Evolutionary conservation across 768 basidiomycete species (phyloP).

Genomic region (Naganishia vishniacii): DNA sequence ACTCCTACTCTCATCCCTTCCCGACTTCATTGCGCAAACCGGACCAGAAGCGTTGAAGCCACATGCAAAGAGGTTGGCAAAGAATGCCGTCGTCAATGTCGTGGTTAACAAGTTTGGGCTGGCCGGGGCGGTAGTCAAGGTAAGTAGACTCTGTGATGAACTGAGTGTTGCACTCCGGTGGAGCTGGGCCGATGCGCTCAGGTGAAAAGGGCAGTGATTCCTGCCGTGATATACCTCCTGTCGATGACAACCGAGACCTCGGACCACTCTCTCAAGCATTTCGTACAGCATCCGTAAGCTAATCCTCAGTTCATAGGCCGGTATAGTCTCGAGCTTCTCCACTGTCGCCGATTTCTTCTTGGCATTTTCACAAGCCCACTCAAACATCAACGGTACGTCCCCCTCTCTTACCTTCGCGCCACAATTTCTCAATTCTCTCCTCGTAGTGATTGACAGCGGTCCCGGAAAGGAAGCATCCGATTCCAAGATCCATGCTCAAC

Average conservation of each 20-base stretch:
- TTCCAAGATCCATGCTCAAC: slow-evolving; percentile 38
- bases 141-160: neutral
- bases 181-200: no score
- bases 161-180: neutral
- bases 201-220: no score
- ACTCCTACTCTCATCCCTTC: slow-evolving; percentile 33
- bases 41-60: slow-evolving; percentile 23
- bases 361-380: slow-evolving; percentile 37
- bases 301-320: slow-evolving; percentile 29
- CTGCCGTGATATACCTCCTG: no score
- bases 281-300: no score
- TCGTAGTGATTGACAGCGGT: slow-evolving; percentile 40
- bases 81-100: slow-evolving; percentile 36
- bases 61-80: slow-evolving; percentile 8
- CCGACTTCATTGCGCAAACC: slow-evolving; percentile 25
- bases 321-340: slow-evolving; percentile 28
- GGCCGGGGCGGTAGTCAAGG: slow-evolving; percentile 35
- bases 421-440: neutral
- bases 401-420: neutral
- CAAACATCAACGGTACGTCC: slow-evolving; percentile 36
- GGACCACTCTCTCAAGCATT: no score
- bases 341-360: slow-evolving; percentile 38
- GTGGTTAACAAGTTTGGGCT: slow-evolving; percentile 39
- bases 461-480: slow-evolving; percentile 38
- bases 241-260: no score